phyloP scores from a whole-genome alignment of 768 basidiomycete genomes.

The Pulveroboletus ravenelii region DNA sequence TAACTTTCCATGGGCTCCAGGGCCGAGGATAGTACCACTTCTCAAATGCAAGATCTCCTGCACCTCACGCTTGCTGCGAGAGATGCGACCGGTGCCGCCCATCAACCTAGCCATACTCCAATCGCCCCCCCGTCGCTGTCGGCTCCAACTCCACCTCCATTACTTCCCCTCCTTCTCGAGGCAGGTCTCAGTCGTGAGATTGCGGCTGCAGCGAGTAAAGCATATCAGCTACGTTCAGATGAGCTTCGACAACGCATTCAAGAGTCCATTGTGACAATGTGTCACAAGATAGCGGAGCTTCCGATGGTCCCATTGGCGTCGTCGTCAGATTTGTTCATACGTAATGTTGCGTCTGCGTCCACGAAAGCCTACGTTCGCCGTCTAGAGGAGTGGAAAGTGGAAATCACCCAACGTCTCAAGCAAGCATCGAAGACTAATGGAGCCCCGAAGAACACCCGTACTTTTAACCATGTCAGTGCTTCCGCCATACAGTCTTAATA shows the following conservation, averaged over 20 bases:
- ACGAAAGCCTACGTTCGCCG: neutral
- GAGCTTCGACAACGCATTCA: neutral
- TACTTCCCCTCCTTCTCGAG: neutral
- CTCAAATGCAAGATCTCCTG: neutral
- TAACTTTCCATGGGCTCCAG: neutral
- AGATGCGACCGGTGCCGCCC: neutral
- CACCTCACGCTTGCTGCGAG: neutral
- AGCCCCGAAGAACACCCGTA: neutral
- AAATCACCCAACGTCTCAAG: neutral
- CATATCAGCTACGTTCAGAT: neutral
- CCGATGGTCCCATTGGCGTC: rapidly evolving
- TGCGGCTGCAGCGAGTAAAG: rapidly evolving
- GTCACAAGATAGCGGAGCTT: neutral
- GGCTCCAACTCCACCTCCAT: neutral
- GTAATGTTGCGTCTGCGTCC: neutral
- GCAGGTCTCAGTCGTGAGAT: neutral
- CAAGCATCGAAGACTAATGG: rapidly evolving
- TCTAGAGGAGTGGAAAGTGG: conserved; percentile 1
- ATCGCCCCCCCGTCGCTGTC: neutral
- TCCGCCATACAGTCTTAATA: conserved; percentile 34
- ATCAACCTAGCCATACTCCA: neutral
- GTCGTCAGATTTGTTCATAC: rapidly evolving
- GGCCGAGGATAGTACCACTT: neutral
- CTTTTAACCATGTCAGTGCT: conserved; percentile 35
- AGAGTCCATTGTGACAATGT: neutral